Base-by-base conservation (phyloP, 805 yeast genomes). In the Saccharomycopsis fibuligera region DNA sequence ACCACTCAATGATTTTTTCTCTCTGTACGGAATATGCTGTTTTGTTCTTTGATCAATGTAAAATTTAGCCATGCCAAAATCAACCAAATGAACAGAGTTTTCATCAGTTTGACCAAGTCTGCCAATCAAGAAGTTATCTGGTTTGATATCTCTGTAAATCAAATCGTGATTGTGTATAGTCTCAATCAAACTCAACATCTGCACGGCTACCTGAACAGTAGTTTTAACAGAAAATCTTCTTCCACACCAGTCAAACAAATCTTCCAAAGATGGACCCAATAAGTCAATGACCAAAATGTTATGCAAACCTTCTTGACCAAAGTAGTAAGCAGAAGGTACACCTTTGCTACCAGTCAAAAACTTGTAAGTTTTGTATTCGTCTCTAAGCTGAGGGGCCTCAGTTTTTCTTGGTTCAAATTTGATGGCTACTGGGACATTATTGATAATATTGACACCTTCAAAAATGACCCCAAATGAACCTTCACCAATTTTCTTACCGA, bases 31-130 rank as follows among this genome's bases (percentile, higher is more conserved):
- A 56, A 93, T 93, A 67, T 93, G 99, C 62, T 83, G 85, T 62
- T 88, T 88, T 10, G 98, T 84, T 66, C 87, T 85, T 47, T 98
- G 97, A 69, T 93, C 99, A 63, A 98, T 80, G 68, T 90, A 93
- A 62, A 87, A 95, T 67, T 93, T 93, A 27, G 98, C 98, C 98
- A 93, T 93, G 55, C 99, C 99, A 64, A 93, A 93, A 68, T 93
- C 99, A 48, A 93, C 95, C 54, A 93, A 74, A 67, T 87, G 89
- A 45, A 93, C 86, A 50, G 76, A 75, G 63, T 90, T 89, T 50
- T 90, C 95, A 58, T 86, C 86, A 14, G 86, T 79, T 37, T 88
- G 75, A 39, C 83, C 85, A 10, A 93, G 95, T 61, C 89, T 79
- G 16, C 98, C 98, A 60, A 93, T 87, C 56, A 93, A 73, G 59